A percentile compares a stretch with the other conserved stretches of the same genome.
Evolutionary conservation across 1,139 yeast genomes (phyloP).

Genomic region (Pichia sp.): DNA sequence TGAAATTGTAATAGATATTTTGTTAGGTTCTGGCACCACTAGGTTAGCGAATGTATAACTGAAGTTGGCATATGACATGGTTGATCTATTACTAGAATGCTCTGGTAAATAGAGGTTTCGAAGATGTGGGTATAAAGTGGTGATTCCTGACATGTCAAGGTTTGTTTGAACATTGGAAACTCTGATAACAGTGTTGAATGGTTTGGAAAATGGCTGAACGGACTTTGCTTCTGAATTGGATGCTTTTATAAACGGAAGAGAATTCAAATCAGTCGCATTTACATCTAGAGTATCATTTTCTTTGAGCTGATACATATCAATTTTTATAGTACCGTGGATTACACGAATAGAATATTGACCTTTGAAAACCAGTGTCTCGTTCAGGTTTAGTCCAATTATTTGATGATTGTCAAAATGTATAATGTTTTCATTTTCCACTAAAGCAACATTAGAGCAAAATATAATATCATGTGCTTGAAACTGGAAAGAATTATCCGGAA

Average conservation of each 20-base stretch:
- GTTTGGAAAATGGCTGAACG: background rate
- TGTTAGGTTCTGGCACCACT: slow-evolving; percentile 7
- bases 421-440: slow-evolving; percentile 13
- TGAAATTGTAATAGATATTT: slow-evolving; percentile 10
- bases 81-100: background rate
- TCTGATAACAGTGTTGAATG: slow-evolving; percentile 6
- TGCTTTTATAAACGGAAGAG: slow-evolving; percentile 47
- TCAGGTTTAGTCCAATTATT: slow-evolving; percentile 36
- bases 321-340: slow-evolving; percentile 49
- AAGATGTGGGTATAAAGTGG: slow-evolving; percentile 42
- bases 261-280: slow-evolving; percentile 46
- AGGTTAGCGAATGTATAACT: slow-evolving; percentile 13
- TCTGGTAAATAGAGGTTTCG: slow-evolving; percentile 32
- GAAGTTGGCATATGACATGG: slow-evolving; percentile 11
- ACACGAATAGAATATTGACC: slow-evolving; percentile 54
- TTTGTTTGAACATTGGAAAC: slow-evolving; percentile 3
- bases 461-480: background rate
- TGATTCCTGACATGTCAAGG: slow-evolving; percentile 27
- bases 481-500: background rate
- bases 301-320: slow-evolving; percentile 28
- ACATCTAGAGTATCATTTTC: slow-evolving; percentile 25
- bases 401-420: slow-evolving; percentile 30
- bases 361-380: slow-evolving; percentile 45
- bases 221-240: background rate
- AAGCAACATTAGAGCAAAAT: slow-evolving; percentile 4